phyloP scores from a whole-genome alignment of 2,329 filamentous ascomycete species.

The Whalleya microplaca region DNA sequence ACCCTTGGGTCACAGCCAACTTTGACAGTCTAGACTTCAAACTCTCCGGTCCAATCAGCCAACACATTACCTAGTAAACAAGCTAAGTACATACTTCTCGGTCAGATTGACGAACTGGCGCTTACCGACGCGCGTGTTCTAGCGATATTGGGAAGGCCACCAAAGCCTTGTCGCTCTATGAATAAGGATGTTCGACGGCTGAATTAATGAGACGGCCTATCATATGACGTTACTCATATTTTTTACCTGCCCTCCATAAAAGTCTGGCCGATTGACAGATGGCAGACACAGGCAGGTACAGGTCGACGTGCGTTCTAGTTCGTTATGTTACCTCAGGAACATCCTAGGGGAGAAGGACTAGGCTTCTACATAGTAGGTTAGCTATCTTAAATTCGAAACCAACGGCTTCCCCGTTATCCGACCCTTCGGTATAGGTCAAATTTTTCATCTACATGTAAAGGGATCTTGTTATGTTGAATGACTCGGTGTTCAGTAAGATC shows the following conservation, averaged over 20 bases:
- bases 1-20: constrained; percentile 4
- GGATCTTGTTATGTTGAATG: not conserved
- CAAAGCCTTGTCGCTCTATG: constrained; percentile 5
- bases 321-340: not conserved
- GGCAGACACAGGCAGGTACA: constrained; percentile 2
- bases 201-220: constrained; percentile 17
- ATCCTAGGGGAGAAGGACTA: constrained; percentile 4
- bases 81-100: constrained; percentile 5
- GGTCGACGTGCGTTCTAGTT: not conserved
- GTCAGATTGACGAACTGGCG: constrained; percentile 21
- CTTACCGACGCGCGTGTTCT: constrained; percentile 21
- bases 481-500: not conserved
- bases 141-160: constrained; percentile 27
- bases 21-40: constrained; percentile 8
- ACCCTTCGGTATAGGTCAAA: constrained; percentile 12
- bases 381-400: constrained; percentile 7
- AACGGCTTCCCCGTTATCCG: constrained; percentile 16
- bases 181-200: not conserved
- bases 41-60: constrained; percentile 10
- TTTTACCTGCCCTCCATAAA: constrained; percentile 15
- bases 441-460: constrained; percentile 14
- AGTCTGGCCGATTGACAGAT: constrained; percentile 1
- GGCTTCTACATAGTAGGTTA: no score
- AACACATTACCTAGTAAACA: constrained; percentile 18
- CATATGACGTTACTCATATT: constrained; percentile 2